A percentile compares a stretch with the other conserved stretches of the same genome.
Conservation (phyloP, 2,329 filamentous ascomycete genomes). For the Helotiales sp. region DNA sequence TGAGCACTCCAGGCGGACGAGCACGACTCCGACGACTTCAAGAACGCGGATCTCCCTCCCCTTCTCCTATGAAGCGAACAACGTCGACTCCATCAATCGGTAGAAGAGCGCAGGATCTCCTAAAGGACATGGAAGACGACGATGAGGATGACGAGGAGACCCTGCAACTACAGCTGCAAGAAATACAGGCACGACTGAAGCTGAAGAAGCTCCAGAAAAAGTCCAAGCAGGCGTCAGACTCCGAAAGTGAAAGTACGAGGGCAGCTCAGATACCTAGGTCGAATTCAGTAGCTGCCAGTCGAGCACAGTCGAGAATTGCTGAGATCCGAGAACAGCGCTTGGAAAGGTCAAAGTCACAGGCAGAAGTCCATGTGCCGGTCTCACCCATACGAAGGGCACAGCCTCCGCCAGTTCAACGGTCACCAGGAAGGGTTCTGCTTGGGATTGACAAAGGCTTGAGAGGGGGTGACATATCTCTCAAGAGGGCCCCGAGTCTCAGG, state of each 20-base stretch:
- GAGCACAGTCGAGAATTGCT: constrained; percentile 29
- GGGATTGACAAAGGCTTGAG: constrained; percentile 88
- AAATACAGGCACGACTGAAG: constrained; percentile 84
- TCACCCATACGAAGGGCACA: constrained; percentile 66
- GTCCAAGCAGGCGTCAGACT: constrained; percentile 37
- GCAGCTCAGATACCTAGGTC: constrained; percentile 20
- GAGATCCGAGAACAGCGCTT: constrained; percentile 25
- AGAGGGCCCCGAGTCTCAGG: constrained; percentile 60
- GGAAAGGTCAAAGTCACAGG: constrained; percentile 35
- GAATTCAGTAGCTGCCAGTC: constrained; percentile 28
- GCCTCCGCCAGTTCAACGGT: constrained; percentile 57
- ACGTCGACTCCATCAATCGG: constrained; percentile 18
- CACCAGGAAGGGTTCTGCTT: constrained; percentile 75
- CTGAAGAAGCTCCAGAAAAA: constrained; percentile 82
- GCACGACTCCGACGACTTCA: constrained; percentile 70
- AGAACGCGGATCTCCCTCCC: constrained; percentile 66
- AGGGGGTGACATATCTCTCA: constrained; percentile 81
- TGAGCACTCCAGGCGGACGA: constrained; percentile 75
- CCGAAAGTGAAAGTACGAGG: constrained; percentile 24
- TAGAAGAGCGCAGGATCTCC: constrained; percentile 17
- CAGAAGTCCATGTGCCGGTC: constrained; percentile 69
- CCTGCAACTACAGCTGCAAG: constrained; percentile 79
- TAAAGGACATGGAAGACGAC: constrained; percentile 44
- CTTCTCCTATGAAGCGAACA: constrained; percentile 59
- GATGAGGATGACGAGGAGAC: constrained; percentile 88